Evolutionary conservation across 2,329 filamentous ascomycete genomes (phyloP), one percentile per base, ranked within the genome.

Genomic region (Didymella sp.): DNA sequence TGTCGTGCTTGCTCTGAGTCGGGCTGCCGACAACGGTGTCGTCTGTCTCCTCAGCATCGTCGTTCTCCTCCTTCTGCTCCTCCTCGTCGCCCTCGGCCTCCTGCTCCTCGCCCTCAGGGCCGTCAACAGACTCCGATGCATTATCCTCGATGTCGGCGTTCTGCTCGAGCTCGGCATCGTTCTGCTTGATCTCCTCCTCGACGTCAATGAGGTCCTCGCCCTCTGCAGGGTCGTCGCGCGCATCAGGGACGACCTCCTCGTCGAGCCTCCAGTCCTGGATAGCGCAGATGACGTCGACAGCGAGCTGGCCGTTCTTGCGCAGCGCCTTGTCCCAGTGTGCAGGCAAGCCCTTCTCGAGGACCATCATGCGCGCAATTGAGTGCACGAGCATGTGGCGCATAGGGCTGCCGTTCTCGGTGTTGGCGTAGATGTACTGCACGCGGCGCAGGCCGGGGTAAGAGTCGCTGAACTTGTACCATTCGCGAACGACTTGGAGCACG

Each of bases 221-320:
- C 45, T 79, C 70, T 56, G 77, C 69, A 15, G 73, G 70, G 43
- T 80, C 78, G 56, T 79, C 76, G 47, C 81, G 73, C 58, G 78
- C 76, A 74, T 84, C 81, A 8, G 82, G 82, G 15, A 85, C 77
- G 17, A 71, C 69, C 22, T 78, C 74, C 53, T 78, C 77, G 41
- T 82, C 80, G 33, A 85, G 70, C 38, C 80, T 73, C 82, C 82
- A 85, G 61, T 81, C 80, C 74, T 84, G 82, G 62, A 84, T 82
- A 4, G 78, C 77, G 28, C 77, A 70, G 60, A 85, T 83, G 54
- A 85, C 79, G 62, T 85, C 82, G 38, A 85, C 82, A 2, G 82
- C 82, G 49, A 85, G 69, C 64, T 84, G 80, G 0, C 82, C 82
- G 60, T 85, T 84, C 73, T 81, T 81, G 66, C 79, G 73, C 47